Conservation (phyloP, 2,329 filamentous ascomycete genomes). For the Cordyceps cicadae region DNA sequence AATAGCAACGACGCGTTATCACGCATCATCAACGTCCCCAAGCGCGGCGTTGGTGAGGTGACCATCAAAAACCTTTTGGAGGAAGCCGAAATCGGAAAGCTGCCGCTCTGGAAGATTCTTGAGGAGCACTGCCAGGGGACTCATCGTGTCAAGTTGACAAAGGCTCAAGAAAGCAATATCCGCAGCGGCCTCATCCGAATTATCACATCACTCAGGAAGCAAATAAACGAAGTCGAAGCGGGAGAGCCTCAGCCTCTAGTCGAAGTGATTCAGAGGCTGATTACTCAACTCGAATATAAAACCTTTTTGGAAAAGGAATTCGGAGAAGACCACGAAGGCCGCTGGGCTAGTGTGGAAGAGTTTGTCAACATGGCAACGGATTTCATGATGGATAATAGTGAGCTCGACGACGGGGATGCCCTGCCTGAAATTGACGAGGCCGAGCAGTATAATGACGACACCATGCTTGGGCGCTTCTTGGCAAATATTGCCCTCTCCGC, state of each 20-base stretch:
- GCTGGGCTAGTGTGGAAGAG: conserved; percentile 86
- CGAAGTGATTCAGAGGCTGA: conserved; percentile 42
- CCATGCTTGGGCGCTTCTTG: conserved; percentile 67
- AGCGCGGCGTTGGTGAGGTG: conserved; percentile 69
- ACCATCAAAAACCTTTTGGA: conserved; percentile 67
- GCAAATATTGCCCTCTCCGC: conserved; percentile 82
- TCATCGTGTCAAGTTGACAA: conserved; percentile 40
- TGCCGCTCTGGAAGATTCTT: conserved; percentile 70
- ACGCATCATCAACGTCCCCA: conserved; percentile 76
- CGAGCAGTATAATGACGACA: conserved; percentile 53
- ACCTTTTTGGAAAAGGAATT: conserved; percentile 66
- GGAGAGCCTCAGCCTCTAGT: conserved; percentile 31
- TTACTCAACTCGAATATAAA: conserved; percentile 62
- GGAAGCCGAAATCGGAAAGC: conserved; percentile 62
- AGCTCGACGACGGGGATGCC: conserved; percentile 43
- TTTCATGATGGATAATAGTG: conserved; percentile 42
- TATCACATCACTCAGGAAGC: conserved; percentile 25
- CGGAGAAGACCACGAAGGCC: conserved; percentile 63
- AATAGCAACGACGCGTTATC: conserved; percentile 80
- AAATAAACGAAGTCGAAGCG: conserved; percentile 21
- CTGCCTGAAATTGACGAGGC: conserved; percentile 63
- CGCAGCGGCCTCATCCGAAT: conserved; percentile 42
- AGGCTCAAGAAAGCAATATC: conserved; percentile 44
- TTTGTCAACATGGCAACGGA: conserved; percentile 74
- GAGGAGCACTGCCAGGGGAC: conserved; percentile 44